Conservation (phyloP, 208 protist genomes). For the Trypanosoma rangeli region DNA sequence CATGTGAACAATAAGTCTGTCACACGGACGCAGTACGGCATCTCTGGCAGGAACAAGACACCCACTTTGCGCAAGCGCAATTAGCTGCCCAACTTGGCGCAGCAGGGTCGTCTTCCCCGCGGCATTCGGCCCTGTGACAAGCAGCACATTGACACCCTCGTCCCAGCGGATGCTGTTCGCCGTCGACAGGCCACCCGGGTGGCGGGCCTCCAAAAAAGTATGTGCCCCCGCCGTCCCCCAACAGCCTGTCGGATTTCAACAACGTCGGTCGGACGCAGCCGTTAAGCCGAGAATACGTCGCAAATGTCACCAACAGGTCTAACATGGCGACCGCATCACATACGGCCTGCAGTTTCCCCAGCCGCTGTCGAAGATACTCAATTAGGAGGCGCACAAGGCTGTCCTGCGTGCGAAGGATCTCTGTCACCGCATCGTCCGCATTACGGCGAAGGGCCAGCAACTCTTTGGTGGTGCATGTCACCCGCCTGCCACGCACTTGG, state of each 20-base stretch:
- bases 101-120: slow-evolving; percentile 95
- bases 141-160: slow-evolving; percentile 41
- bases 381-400: slow-evolving; percentile 56
- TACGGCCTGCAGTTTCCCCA: slow-evolving; percentile 82
- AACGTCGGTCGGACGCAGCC: slow-evolving; percentile 45
- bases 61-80: slow-evolving; percentile 91
- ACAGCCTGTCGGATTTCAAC: slow-evolving; percentile 8
- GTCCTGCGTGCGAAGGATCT: slow-evolving; percentile 68
- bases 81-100: slow-evolving; percentile 83
- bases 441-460: slow-evolving; percentile 64
- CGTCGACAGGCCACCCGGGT: slow-evolving; percentile 21
- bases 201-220: slow-evolving; percentile 49
- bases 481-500: slow-evolving; percentile 27
- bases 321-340: slow-evolving; percentile 88
- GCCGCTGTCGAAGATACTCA: slow-evolving; percentile 43
- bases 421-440: slow-evolving; percentile 51
- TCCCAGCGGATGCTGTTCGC: slow-evolving; percentile 37
- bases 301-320: slow-evolving; percentile 82
- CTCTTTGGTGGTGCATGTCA: slow-evolving; percentile 77
- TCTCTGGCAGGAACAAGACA: slow-evolving; percentile 85
- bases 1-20: slow-evolving; percentile 80
- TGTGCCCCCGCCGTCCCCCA: slow-evolving; percentile 19
- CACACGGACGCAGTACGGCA: slow-evolving; percentile 57
- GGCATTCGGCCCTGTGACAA: slow-evolving; percentile 93
- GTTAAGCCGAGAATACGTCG: slow-evolving; percentile 49